Evolutionary conservation across 805 yeast species (phyloP).

Genomic region (Candida loeiensis): DNA sequence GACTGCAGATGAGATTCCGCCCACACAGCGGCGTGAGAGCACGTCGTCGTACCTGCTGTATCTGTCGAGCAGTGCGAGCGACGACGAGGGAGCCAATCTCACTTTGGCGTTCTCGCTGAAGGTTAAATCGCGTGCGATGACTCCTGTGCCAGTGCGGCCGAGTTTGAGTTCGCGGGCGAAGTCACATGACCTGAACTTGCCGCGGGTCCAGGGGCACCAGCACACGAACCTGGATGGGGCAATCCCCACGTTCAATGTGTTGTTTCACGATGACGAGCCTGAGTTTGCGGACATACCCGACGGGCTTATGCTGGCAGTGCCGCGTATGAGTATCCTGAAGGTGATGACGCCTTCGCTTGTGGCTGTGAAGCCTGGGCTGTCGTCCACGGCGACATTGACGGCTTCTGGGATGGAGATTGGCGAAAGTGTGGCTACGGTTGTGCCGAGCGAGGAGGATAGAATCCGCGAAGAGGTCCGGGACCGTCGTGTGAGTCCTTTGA

Average conservation of each 20-base stretch:
- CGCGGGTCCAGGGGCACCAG: slow-evolving; percentile 17
- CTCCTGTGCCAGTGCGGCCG: slow-evolving; percentile 4
- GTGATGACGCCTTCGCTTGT: slow-evolving; percentile 1
- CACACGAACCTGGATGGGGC: slow-evolving; percentile 10
- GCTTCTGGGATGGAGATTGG: slow-evolving; percentile 17
- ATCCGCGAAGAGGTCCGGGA: background rate
- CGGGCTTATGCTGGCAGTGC: slow-evolving; percentile 31
- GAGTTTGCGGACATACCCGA: slow-evolving; percentile 36
- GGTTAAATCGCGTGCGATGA: slow-evolving; percentile 13
- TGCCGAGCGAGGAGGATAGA: background rate
- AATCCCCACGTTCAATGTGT: slow-evolving; percentile 17
- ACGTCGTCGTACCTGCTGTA: slow-evolving; percentile 12
- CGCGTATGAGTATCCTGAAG: slow-evolving; percentile 22
- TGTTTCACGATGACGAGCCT: slow-evolving; percentile 27
- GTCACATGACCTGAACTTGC: slow-evolving; percentile 42
- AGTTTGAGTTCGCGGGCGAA: slow-evolving; percentile 32
- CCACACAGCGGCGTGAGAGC: slow-evolving; percentile 10
- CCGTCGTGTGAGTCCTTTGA: too few species aligned
- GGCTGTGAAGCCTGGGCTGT: slow-evolving; percentile 7
- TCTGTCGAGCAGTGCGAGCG: slow-evolving; percentile 20
- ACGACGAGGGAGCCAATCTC: slow-evolving; percentile 41
- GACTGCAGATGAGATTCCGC: slow-evolving; percentile 21
- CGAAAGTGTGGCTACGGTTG: slow-evolving; percentile 1
- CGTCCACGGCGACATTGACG: slow-evolving; percentile 18
- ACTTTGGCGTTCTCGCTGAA: slow-evolving; percentile 45